phyloP scores from a whole-genome alignment of 768 basidiomycete genomes.

The Cyclocybe aegerita region DNA sequence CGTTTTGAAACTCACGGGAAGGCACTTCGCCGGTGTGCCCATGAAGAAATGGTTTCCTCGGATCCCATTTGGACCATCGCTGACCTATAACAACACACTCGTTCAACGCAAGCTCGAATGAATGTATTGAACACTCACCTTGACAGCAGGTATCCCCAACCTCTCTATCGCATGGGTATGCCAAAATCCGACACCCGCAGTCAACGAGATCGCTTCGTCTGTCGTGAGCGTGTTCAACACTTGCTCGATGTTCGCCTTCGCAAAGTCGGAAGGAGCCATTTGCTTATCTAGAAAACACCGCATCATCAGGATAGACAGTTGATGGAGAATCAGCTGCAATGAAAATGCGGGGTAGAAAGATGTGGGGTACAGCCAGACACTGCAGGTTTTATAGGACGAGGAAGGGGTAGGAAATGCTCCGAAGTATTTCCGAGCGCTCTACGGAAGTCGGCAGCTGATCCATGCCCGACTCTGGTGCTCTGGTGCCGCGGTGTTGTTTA shows the following conservation, averaged over 20 bases:
- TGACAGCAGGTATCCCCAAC: conserved; percentile 69
- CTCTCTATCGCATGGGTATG: conserved; percentile 65
- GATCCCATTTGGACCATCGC: conserved; percentile 79
- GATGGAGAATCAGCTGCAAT: too few relatives aligned
- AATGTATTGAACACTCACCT: conserved; percentile 35
- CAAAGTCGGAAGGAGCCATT: conserved; percentile 74
- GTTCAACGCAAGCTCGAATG: neutral
- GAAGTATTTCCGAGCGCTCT: too few relatives aligned
- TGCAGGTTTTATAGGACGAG: too few relatives aligned
- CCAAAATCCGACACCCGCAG: conserved; percentile 78
- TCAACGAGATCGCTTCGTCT: conserved; percentile 73
- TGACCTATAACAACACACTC: conserved; percentile 44
- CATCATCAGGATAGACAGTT: too few relatives aligned
- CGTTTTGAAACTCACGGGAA: conserved; percentile 51
- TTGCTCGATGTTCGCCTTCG: conserved; percentile 57
- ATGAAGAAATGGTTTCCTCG: conserved; percentile 79
- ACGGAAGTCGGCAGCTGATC: too few relatives aligned
- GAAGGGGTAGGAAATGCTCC: too few relatives aligned
- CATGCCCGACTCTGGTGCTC: too few relatives aligned
- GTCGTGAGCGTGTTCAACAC: conserved; percentile 66
- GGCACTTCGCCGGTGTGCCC: conserved; percentile 77
- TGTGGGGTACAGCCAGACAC: too few relatives aligned
- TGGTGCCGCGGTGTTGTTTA: too few relatives aligned
- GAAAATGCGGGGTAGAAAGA: too few relatives aligned
- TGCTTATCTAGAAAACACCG: neutral